Evolutionary conservation across 345 rosid genomes (phyloP), one percentile per base, ranked within the genome.

Genomic region (Mallotus nudiflorus): DNA sequence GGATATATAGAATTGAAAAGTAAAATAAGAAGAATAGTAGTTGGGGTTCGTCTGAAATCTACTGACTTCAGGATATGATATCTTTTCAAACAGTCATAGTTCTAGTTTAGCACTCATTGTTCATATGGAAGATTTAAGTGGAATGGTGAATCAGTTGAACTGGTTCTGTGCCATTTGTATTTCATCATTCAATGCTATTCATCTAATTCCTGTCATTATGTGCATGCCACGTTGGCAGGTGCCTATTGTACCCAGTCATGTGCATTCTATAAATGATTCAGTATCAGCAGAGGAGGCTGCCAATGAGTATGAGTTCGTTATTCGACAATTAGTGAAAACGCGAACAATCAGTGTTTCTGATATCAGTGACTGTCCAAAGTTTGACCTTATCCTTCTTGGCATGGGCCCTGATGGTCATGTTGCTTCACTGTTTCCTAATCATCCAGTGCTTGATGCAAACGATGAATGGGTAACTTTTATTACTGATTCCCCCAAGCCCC

Each of bases 391-490:
- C 69, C 95, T 91, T 64, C 98, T 94, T 3, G 93, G 89, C 46
- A 86, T 94, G 90, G 96, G 97, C 4, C 76, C 89, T 3, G 97
- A 94, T 73, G 97, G 98, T 66, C 95, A 94, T 63, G 84, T 91
- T 35, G 98, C 97, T 64, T 90, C 97, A 2, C 88, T 91, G 60
- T 93, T 89, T 70, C 97, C 98, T 0, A 78, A 82, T 77, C 98
- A 91, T 62, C 24, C 87, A 12, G 78, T 75, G 49, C 89, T 90
- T 7, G 77, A 81, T 24, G 86, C 79, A 78, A 86, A 60, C 35
- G 82, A 84, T 6, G 88, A 87, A 12, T 94, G 98, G 98, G 89
- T 91, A 45, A 85, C 91, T 9, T 88, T 81, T 57, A 79, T 88
- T 53, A 88, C 87, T 4, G 77, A 94, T 75, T 89, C 96, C 46